Conservation (phyloP, 1,284 basidiomycete species). For the Mycosarcoma maydis region DNA sequence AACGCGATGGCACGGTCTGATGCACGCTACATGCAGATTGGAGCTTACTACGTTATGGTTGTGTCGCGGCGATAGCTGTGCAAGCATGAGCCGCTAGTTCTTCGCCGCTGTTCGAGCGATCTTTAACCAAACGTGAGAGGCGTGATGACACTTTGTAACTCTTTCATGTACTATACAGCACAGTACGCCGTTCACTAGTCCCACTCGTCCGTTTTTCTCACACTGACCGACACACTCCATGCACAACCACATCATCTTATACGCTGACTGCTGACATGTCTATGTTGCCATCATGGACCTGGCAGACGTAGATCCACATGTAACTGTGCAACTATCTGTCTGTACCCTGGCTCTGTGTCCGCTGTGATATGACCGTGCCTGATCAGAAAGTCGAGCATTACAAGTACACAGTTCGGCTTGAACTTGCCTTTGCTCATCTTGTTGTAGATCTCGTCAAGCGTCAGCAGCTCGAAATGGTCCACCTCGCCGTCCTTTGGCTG, state of each 20-base stretch:
- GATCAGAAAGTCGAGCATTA: constrained; percentile 84
- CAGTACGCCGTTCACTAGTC: no score
- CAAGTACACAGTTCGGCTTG: constrained; percentile 86
- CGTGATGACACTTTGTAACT: no score
- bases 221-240: no score
- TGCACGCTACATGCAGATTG: no score
- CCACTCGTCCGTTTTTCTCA: no score
- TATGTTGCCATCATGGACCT: constrained; percentile 30
- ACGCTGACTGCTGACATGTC: neutral
- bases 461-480: constrained; percentile 77
- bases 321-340: constrained; percentile 77
- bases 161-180: neutral
- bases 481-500: constrained; percentile 90
- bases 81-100: no score
- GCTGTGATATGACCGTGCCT: constrained; percentile 79
- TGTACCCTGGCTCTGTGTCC: constrained; percentile 79
- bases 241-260: no score
- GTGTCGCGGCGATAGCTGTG: no score
- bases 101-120: no score
- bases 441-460: constrained; percentile 52
- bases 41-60: no score
- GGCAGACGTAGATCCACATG: constrained; percentile 73
- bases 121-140: no score
- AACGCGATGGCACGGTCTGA: no score
- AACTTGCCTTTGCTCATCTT: constrained; percentile 72